These are phyloP conservation scores for Zoysia japonica DNA, from an alignment of 176 grass and related monocot species.

Conservation along the genomic window DNA sequence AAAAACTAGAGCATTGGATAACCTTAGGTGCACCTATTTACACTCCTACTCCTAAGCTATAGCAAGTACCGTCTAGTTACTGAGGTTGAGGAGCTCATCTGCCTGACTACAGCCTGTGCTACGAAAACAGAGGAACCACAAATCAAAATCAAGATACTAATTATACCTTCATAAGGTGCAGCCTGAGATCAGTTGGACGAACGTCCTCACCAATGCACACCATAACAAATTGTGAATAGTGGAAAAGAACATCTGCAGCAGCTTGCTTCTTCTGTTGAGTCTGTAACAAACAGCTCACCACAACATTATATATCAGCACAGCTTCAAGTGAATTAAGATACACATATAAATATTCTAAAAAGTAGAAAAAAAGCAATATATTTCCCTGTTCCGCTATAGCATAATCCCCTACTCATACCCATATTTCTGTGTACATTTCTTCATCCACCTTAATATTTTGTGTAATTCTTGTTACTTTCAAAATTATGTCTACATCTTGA, in stretches of 20 bases:
- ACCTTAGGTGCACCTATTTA: too few species aligned
- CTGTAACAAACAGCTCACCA: constrained; percentile 49
- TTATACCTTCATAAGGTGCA: constrained; percentile 93
- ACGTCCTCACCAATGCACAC: constrained; percentile 94
- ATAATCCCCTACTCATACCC: not conserved
- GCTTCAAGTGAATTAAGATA: not conserved
- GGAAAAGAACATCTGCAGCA: constrained; percentile 76
- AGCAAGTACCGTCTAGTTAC: not conserved
- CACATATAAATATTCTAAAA: not conserved
- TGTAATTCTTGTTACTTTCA: not conserved
- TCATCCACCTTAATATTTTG: not conserved
- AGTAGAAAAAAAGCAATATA: not conserved
- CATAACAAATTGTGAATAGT: constrained; percentile 93
- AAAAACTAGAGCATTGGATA: too few species aligned
- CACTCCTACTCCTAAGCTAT: too few species aligned
- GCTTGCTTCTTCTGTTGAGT: constrained; percentile 87
- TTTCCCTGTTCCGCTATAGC: not conserved
- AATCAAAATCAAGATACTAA: not conserved
- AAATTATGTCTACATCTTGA: not conserved
- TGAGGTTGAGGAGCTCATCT: not conserved
- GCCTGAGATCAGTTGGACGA: constrained; percentile 81
- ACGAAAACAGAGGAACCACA: constrained; percentile 8
- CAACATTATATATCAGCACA: constrained; percentile 25
- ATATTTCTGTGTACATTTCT: not conserved
- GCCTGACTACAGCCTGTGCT: not conserved